phyloP scores from a whole-genome alignment of 305 asterid genomes.

The Salvia sclarea region DNA sequence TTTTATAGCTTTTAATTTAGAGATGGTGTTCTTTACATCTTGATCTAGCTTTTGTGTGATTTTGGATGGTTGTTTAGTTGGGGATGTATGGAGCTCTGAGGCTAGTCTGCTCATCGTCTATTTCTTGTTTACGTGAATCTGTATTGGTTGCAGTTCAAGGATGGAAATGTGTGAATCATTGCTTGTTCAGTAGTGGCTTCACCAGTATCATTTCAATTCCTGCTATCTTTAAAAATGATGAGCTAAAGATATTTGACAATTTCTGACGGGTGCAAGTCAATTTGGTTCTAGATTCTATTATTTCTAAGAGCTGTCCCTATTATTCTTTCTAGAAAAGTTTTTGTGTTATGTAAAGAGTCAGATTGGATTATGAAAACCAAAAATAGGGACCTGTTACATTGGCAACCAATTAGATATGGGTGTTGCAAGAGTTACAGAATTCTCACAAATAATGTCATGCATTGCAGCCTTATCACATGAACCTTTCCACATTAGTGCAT shows the following conservation, averaged over 20 bases:
- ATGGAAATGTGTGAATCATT: conserved; percentile 10
- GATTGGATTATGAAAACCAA: conserved; percentile 12
- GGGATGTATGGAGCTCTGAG: conserved; percentile 4
- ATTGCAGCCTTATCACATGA: neutral
- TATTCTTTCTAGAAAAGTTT: conserved; percentile 12
- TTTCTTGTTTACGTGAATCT: neutral
- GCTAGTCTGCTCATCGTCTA: conserved; percentile 12
- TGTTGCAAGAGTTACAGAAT: neutral
- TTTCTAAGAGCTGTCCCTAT: conserved; percentile 14
- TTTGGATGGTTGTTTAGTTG: conserved; percentile 15
- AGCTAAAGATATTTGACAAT: conserved; percentile 4
- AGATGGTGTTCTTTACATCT: neutral
- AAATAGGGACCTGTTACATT: neutral
- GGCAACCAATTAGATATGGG: conserved; percentile 19
- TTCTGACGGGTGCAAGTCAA: neutral
- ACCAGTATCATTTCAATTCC: conserved; percentile 5
- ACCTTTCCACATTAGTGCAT: neutral
- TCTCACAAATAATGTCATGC: neutral
- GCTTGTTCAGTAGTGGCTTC: neutral
- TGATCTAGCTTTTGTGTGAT: conserved; percentile 31
- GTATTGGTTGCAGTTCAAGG: conserved; percentile 8
- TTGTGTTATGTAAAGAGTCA: conserved; percentile 14
- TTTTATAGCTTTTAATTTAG: neutral
- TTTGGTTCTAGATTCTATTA: conserved; percentile 1
- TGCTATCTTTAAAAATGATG: neutral